Conservation (phyloP, 2,329 filamentous ascomycete genomes). For the Xylaria arbuscula region DNA sequence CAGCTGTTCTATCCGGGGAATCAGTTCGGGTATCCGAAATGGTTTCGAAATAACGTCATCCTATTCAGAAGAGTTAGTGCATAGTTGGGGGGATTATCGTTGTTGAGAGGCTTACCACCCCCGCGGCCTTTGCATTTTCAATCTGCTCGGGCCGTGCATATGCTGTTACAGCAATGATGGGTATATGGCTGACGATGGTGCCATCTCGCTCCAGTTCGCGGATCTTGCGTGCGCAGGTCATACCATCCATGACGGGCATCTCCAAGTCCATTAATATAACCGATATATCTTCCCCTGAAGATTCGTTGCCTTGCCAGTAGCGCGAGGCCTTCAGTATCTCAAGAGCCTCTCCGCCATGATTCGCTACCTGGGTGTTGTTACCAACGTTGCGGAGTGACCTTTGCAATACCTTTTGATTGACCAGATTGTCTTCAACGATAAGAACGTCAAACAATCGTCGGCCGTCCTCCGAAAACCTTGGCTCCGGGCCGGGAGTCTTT, state of each 20-base stretch:
- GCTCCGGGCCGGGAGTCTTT: constrained; percentile 37
- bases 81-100: neutral
- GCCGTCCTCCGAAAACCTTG: constrained; percentile 47
- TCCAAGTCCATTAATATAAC: constrained; percentile 84
- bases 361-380: constrained; percentile 70
- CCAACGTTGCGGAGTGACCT: constrained; percentile 70
- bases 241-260: constrained; percentile 86
- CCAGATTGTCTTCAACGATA: constrained; percentile 75
- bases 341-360: constrained; percentile 72
- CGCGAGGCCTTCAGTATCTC: constrained; percentile 66
- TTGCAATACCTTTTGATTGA: constrained; percentile 73
- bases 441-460: constrained; percentile 64
- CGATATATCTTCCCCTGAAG: constrained; percentile 65
- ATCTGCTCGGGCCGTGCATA: constrained; percentile 82
- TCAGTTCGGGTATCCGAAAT: constrained; percentile 77
- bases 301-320: constrained; percentile 64
- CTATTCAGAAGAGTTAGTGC: constrained; percentile 52
- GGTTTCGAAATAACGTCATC: constrained; percentile 84
- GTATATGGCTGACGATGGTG: constrained; percentile 72
- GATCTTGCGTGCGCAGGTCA: constrained; percentile 77
- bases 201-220: constrained; percentile 73
- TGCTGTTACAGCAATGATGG: constrained; percentile 84
- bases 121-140: constrained; percentile 74
- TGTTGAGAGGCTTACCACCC: constrained; percentile 68
- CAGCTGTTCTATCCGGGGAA: constrained; percentile 73